A percentile compares a stretch with the other conserved stretches of the same genome.
These are phyloP conservation scores for Hericium rajendrae DNA, from an alignment of 768 basidiomycete genomes.

Conservation along the genomic window DNA sequence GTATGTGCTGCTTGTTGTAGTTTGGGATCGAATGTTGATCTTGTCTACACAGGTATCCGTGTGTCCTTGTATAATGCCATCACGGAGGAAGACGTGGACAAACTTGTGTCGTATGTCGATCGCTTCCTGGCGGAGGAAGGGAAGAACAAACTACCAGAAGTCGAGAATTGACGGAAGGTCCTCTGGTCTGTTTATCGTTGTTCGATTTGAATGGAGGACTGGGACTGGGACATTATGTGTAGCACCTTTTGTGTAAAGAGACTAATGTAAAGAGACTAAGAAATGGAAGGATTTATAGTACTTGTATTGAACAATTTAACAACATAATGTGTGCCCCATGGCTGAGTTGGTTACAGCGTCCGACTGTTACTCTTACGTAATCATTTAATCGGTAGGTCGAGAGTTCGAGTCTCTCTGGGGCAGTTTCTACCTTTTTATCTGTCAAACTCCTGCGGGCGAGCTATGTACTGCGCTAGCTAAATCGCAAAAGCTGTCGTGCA, in stretches of 20 bases:
- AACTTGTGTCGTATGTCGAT: constrained; percentile 47
- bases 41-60: constrained; percentile 47
- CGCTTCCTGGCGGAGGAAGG: constrained; percentile 31
- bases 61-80: constrained; percentile 87
- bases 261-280: background rate
- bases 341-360: constrained; percentile 45
- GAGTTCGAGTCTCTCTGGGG: too few species aligned
- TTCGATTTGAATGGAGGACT: background rate
- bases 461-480: too few species aligned
- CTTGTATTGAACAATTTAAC: too few species aligned
- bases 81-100: constrained; percentile 62
- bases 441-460: too few species aligned
- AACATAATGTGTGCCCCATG: constrained; percentile 41
- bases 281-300: background rate
- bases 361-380: constrained; percentile 26
- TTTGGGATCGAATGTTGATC: background rate
- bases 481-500: too few species aligned
- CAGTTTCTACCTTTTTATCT: too few species aligned
- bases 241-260: background rate
- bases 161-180: too few species aligned
- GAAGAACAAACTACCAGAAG: background rate
- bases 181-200: too few species aligned
- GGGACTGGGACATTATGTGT: background rate
- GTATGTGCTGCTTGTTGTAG: background rate
- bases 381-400: too few species aligned